A percentile compares a stretch with the other conserved stretches of the same genome.
Evolutionary conservation across 305 asterid genomes (phyloP).

Genomic region (Fraxinus xanthoxyloides): DNA sequence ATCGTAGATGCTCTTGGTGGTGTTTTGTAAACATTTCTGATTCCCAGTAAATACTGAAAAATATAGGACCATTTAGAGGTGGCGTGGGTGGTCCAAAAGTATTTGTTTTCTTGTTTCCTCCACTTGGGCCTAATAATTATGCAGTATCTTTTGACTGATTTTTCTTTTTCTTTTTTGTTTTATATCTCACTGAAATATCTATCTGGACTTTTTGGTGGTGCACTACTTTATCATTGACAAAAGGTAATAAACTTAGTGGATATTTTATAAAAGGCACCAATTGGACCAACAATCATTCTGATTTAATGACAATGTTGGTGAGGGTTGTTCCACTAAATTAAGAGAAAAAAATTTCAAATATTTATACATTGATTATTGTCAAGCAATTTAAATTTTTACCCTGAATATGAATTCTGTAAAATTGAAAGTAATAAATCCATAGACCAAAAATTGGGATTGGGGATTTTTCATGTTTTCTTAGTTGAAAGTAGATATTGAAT

Average conservation of each 20-base stretch:
- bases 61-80: background rate
- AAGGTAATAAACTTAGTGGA: background rate
- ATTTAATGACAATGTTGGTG: background rate
- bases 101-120: background rate
- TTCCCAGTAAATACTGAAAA: background rate
- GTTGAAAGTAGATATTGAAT: background rate
- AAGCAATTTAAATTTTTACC: background rate
- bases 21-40: background rate
- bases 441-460: background rate
- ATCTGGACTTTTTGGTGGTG: background rate
- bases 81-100: background rate
- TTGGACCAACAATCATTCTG: background rate
- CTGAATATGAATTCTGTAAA: background rate
- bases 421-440: background rate
- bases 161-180: background rate
- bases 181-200: background rate
- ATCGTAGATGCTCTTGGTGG: background rate
- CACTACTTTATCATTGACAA: background rate
- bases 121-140: background rate
- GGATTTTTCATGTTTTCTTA: background rate
- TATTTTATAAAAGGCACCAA: slow-evolving; percentile 3
- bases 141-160: background rate
- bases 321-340: background rate
- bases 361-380: background rate
- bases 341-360: background rate